Conservation (phyloP, 78 protist species). For the Dictyostelium citrinum region DNA sequence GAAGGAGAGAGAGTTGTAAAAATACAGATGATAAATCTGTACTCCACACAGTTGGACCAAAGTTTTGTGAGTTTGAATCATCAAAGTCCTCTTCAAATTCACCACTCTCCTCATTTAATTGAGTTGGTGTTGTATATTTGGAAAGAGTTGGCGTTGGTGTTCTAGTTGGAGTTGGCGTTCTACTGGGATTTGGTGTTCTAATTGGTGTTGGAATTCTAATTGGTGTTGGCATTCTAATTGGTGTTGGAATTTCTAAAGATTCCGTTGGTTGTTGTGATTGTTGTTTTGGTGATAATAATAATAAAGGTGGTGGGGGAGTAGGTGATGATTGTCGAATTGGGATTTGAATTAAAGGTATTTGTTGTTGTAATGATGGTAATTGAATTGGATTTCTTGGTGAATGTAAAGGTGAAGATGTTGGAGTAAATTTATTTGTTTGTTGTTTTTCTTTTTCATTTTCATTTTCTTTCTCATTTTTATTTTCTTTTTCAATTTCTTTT, state of each 20-base stretch:
- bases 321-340: background rate
- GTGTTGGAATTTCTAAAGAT: background rate
- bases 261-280: background rate
- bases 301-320: background rate
- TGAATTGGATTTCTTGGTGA: background rate
- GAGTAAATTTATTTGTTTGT: background rate
- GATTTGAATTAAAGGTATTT: background rate
- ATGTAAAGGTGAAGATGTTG: background rate
- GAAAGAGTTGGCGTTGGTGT: background rate
- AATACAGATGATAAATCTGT: slow-evolving; percentile 54
- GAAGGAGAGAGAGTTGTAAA: slow-evolving; percentile 27
- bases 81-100: background rate
- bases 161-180: background rate
- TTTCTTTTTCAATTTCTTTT: too few species aligned
- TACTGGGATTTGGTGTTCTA: background rate
- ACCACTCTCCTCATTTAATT: background rate
- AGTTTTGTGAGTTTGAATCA: background rate
- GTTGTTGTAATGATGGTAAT: background rate
- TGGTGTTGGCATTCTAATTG: background rate
- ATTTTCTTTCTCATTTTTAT: too few species aligned
- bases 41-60: slow-evolving; percentile 34
- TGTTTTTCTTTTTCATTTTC: background rate
- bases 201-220: background rate
- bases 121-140: background rate
- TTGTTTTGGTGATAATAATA: background rate